A percentile compares a stretch with the other conserved stretches of the same genome.
Evolutionary conservation across 805 yeast species (phyloP).

Genomic region (Candida boidinii): DNA sequence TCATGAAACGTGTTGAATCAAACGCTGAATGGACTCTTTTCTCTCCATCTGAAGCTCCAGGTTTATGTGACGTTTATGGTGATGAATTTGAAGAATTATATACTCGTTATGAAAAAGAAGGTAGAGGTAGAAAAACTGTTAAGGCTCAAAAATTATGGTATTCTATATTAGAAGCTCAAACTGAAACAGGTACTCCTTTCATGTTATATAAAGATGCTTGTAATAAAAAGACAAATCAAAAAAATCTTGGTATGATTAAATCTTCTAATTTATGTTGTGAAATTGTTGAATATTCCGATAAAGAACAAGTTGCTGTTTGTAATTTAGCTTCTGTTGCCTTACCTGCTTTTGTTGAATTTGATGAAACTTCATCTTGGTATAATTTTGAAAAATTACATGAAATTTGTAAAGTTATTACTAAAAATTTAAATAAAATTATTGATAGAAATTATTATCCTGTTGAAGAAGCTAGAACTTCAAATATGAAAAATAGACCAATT

Average conservation of each 20-base stretch:
- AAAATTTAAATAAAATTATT: slow-evolving; percentile 48
- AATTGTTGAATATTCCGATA: slow-evolving; percentile 51
- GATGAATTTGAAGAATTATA: slow-evolving; percentile 46
- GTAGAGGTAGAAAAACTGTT: slow-evolving; percentile 38
- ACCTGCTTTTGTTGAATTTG: slow-evolving; percentile 45
- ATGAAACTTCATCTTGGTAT: slow-evolving; percentile 35
- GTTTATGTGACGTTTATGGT: slow-evolving; percentile 46
- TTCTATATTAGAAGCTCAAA: slow-evolving; percentile 51
- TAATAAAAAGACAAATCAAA: slow-evolving; percentile 49
- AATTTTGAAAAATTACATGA: slow-evolving; percentile 48
- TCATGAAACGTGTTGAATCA: slow-evolving; percentile 52
- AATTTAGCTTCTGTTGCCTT: slow-evolving; percentile 53
- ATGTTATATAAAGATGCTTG: slow-evolving; percentile 59
- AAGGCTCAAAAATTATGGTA: slow-evolving; percentile 58
- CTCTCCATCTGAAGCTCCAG: slow-evolving; percentile 53
- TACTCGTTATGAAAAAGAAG: slow-evolving; percentile 42
- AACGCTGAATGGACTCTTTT: slow-evolving; percentile 51
- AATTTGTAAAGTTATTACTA: slow-evolving; percentile 44
- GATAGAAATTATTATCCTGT: slow-evolving; percentile 52
- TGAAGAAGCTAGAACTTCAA: slow-evolving; percentile 43
- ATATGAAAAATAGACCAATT: slow-evolving; percentile 52
- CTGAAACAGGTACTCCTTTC: slow-evolving; percentile 60
- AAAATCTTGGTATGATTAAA: slow-evolving; percentile 51
- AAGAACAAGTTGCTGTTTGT: slow-evolving; percentile 54
- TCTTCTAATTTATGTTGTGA: slow-evolving; percentile 58